Base-by-base conservation (phyloP, 2,329 filamentous ascomycete genomes). In the Talaromyces sp. region DNA sequence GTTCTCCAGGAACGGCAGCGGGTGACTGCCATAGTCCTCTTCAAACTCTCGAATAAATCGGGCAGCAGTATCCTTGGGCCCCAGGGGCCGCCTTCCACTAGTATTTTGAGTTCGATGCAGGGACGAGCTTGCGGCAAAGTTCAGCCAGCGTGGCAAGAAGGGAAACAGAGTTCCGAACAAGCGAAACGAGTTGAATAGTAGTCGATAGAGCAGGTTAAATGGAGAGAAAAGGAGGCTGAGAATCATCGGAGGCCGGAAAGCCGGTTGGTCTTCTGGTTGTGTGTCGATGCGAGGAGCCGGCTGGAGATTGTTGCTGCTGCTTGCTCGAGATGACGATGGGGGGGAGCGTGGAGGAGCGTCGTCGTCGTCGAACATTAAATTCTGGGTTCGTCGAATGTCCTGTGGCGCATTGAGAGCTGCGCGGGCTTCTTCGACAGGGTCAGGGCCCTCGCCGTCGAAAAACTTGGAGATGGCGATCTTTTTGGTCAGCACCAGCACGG, bases 381-480 rank as follows among this genome's bases (percentile, higher is more conserved):
- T 95, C 69, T 95, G 89, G 65, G 83, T 79, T 63, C 88, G 85
- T 64, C 90, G 82, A 14, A 81, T 78, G 61, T 85, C 77, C 64
- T 84, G 80, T 53, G 85, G 84, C 19, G 88, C 87, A n/a, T 81
- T 75, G 62, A 87, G 81, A 8, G 83, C 81, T 54, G 87, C 83
- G 56, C 87, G 82, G 61, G 90, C 90, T 77, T 94, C 91, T 61
- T 89, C 88, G 19, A 93, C 79, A 12, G 86, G 88, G 72, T 96
- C 91, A 54, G 91, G 85, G 3, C 88, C 88, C 77, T 97, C 94
- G 67, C 94, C 94, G 70, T 99, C 94, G 73, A 97, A 99, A 84
- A 97, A 97, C 72, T 95, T 95, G 65, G 94, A 86, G 65, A 99
- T 93, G 61, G 94, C 93, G 68, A 97, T 96, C 88, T 32, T 26